Evolutionary conservation across 164 flowering plant species (phyloP), one percentile per base, ranked within the genome.

Genomic region (Chimonanthus praecox): DNA sequence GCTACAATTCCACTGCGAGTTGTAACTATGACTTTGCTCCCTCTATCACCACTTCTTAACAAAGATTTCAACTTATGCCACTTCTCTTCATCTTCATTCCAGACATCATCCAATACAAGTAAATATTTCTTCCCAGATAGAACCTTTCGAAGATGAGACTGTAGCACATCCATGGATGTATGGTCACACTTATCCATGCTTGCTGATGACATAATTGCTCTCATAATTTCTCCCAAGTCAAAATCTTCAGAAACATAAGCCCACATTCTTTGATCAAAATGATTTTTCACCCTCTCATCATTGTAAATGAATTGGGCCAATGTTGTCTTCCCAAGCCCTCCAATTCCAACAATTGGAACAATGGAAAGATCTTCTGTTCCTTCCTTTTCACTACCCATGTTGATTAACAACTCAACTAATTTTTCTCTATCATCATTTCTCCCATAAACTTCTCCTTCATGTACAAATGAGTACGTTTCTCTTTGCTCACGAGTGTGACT

Each of bases 91-190:
- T 66, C 16, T 20, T 75, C 74, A 15, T 75, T 64, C 78, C 78
- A 75, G 3, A 75, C 78, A 66, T 75, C 78, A 66, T 75, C 78
- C 5, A 75, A 33, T 11, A 71, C 73, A 15, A 75, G 69, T 58
- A 75, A 70, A 64, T 69, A 70, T 45, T 60, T 71, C 58, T 75
- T 71, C 46, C 73, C 67, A 20, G 10, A 6, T 6, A 75, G 54
- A 2, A 50, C 7, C 5, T 20, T 71, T 21, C 51, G 20, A 7
- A 75, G 74, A 47, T 21, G 33, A n/a, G 5, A 13, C 20, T 74
- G 76, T 11, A 74, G 2, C 4, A 49, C 13, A 73, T 73, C 70
- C 63, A 73, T 33, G 10, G 54, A 49, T 9, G 5, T 8, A n/a
- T 58, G 65, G 20, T 67, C 33, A 33, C 43, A 58, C 15, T 45